A percentile compares a stretch with the other conserved stretches of the same genome.
These are phyloP conservation scores for Odonthalia washingtoniensis DNA, from an alignment of 31 red algal species.

Conservation along the genomic window DNA sequence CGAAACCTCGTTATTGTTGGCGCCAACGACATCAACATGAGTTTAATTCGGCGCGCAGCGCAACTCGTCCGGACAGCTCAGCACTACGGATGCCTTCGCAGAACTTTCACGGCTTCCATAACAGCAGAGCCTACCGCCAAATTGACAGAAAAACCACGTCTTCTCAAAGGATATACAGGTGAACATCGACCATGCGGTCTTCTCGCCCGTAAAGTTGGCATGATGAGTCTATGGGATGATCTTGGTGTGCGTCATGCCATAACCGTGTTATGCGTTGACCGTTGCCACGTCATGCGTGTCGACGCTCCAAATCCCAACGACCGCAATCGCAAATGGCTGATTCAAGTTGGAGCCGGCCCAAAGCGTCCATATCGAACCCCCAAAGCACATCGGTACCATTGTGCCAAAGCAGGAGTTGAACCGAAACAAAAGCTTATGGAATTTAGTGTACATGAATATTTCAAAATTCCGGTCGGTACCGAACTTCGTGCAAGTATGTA, in stretches of 20 bases:
- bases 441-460: conserved; percentile 82
- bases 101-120: conserved; percentile 29
- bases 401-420: conserved; percentile 92
- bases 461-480: conserved; percentile 77
- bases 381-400: conserved; percentile 91
- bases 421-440: conserved; percentile 88
- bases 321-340: conserved; percentile 45
- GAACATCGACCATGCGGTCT: conserved; percentile 83
- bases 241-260: conserved; percentile 69
- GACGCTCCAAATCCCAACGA: conserved; percentile 65
- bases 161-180: conserved; percentile 42
- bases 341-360: conserved; percentile 94
- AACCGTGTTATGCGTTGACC: conserved; percentile 93
- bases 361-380: conserved; percentile 89
- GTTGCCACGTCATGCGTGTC: conserved; percentile 85
- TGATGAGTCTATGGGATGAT: conserved; percentile 97
- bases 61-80: too few species aligned
- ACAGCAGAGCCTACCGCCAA: conserved; percentile 4
- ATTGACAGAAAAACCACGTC: background rate
- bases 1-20: too few species aligned
- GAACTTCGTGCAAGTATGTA: conserved; percentile 85
- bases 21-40: too few species aligned
- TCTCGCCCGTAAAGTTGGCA: conserved; percentile 92
- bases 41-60: too few species aligned
- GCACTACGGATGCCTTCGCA: too few species aligned